Evolutionary conservation across 306 rosid species (phyloP).

Genomic region (Gastrolobium bilobum): DNA sequence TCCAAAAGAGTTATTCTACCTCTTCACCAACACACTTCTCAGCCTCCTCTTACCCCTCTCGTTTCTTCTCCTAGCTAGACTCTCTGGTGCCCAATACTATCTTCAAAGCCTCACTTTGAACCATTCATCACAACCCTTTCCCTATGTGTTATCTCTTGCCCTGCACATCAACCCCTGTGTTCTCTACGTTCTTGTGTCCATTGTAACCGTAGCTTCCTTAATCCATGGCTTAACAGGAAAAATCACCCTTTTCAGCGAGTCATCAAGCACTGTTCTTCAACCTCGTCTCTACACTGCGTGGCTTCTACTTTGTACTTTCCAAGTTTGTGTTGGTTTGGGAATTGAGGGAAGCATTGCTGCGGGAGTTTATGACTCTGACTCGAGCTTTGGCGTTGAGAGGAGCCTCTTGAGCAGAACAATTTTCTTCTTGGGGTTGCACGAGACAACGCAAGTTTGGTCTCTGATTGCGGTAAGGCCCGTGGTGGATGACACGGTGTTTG

Average conservation of each 20-base stretch:
- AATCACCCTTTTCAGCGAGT: slow-evolving; percentile 32
- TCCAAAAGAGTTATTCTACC: slow-evolving; percentile 62
- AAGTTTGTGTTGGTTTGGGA: slow-evolving; percentile 76
- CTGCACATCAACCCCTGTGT: slow-evolving; percentile 52
- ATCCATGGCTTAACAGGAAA: slow-evolving; percentile 61
- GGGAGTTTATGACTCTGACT: slow-evolving; percentile 45
- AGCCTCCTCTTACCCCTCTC: slow-evolving; percentile 79
- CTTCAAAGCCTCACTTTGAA: slow-evolving; percentile 44
- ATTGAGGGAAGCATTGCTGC: slow-evolving; percentile 61
- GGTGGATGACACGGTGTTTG: slow-evolving; percentile 79
- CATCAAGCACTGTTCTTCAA: slow-evolving; percentile 23
- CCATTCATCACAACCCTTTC: slow-evolving; percentile 5
- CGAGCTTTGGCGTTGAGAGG: slow-evolving; percentile 41
- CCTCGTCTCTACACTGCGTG: slow-evolving; percentile 66
- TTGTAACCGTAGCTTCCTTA: slow-evolving; percentile 58
- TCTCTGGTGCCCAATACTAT: slow-evolving; percentile 52
- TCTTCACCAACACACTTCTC: slow-evolving; percentile 68
- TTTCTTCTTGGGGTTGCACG: slow-evolving; percentile 82
- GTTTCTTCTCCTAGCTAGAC: slow-evolving; percentile 77
- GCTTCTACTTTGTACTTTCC: slow-evolving; percentile 70
- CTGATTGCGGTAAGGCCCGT: slow-evolving; percentile 85
- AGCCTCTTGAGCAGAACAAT: slow-evolving; percentile 59
- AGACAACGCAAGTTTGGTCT: slow-evolving; percentile 76
- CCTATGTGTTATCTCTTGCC: slow-evolving; percentile 49
- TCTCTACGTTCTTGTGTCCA: slow-evolving; percentile 62